These are phyloP conservation scores for Syzygium grande DNA, from an alignment of 345 rosid species.

Conservation along the genomic window DNA sequence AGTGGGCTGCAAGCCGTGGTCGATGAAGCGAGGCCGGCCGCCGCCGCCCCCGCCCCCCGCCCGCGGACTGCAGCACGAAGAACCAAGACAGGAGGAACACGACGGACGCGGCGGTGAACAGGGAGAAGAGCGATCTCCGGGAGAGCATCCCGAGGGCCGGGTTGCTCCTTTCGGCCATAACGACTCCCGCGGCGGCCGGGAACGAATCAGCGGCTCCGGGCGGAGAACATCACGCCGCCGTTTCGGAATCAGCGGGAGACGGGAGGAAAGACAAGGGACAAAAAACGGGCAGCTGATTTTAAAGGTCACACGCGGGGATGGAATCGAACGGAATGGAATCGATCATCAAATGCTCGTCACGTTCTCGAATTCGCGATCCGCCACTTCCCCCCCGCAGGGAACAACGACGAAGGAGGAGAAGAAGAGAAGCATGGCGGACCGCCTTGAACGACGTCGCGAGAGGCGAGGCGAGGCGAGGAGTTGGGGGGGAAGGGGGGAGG, in stretches of 20 bases:
- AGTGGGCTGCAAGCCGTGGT: constrained; percentile 18
- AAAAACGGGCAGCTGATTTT: neutral
- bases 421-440: too few relatives aligned
- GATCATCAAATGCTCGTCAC: neutral
- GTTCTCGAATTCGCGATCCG: neutral
- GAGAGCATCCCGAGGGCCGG: constrained; percentile 20
- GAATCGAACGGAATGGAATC: neutral
- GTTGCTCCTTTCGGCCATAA: constrained; percentile 50
- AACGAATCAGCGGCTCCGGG: neutral
- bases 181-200: neutral
- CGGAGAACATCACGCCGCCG: neutral
- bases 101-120: constrained; percentile 31
- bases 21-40: constrained; percentile 25
- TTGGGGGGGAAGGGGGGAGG: neutral
- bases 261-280: neutral
- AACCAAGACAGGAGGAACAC: constrained; percentile 68
- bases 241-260: too few relatives aligned
- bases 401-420: neutral
- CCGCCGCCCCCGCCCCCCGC: neutral
- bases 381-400: neutral
- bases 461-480: too few relatives aligned
- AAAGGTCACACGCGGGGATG: neutral
- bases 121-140: constrained; percentile 36
- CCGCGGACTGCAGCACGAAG: constrained; percentile 47
- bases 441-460: neutral